These are phyloP conservation scores for Cladosporium oxysporum DNA, from an alignment of 2,329 filamentous ascomycete species.

Conservation along the genomic window DNA sequence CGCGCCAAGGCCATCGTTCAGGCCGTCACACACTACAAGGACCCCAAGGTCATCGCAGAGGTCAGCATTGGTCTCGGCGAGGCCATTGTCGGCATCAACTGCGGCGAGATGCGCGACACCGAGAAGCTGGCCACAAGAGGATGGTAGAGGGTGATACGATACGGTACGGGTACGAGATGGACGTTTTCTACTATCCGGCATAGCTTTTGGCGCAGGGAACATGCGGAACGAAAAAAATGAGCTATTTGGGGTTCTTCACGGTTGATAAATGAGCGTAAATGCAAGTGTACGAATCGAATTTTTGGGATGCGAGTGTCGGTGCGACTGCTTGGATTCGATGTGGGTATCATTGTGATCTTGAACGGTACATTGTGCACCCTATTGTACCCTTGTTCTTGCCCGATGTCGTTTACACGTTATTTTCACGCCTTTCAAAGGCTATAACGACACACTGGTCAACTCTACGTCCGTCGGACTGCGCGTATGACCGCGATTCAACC, in stretches of 20 bases:
- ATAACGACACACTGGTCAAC: too few relatives aligned
- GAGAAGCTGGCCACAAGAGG: constrained; percentile 85
- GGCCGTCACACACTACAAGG: constrained; percentile 86
- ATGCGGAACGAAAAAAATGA: constrained; percentile 7
- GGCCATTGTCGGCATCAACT: constrained; percentile 96
- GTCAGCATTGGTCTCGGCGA: constrained; percentile 89
- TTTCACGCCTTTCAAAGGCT: too few relatives aligned
- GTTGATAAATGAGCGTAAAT: constrained; percentile 7
- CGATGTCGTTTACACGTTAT: too few relatives aligned
- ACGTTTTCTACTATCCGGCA: constrained; percentile 1
- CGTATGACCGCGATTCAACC: too few relatives aligned
- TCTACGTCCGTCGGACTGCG: too few relatives aligned
- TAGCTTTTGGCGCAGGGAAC: constrained; percentile 17
- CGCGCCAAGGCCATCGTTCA: constrained; percentile 92
- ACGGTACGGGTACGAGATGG: neutral
- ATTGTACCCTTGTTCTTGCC: too few relatives aligned
- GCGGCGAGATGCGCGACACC: constrained; percentile 70
- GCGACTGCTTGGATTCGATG: neutral
- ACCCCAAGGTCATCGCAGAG: constrained; percentile 81
- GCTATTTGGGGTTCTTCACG: constrained; percentile 3
- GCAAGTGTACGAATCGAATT: neutral
- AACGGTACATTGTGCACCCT: too few relatives aligned
- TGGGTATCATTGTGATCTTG: too few relatives aligned
- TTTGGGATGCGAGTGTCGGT: neutral
- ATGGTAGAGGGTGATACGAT: constrained; percentile 60